phyloP scores from a whole-genome alignment of 2,329 filamentous ascomycete genomes.

The Pseudocercospora cruenta region DNA sequence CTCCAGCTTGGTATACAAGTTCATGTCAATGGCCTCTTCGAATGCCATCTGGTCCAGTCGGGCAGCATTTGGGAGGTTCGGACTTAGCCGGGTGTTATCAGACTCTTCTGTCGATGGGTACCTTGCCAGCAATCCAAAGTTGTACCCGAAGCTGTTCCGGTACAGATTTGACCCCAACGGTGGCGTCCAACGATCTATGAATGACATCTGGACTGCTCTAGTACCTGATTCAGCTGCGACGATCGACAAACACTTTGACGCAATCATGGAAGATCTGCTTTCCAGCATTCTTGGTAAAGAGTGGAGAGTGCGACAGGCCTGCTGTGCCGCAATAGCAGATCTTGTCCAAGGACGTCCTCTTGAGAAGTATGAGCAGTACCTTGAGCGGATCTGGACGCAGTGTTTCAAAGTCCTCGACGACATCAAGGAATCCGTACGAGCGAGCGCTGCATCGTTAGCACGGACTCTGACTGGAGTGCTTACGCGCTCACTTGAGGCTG shows the following conservation, averaged over 20 bases:
- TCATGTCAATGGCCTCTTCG: conserved; percentile 96
- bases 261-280: conserved; percentile 85
- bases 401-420: conserved; percentile 93
- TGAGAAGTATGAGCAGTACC: conserved; percentile 75
- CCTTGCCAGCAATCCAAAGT: conserved; percentile 80
- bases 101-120: conserved; percentile 73
- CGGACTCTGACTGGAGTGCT: conserved; percentile 82
- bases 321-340: conserved; percentile 86
- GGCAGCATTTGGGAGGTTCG: conserved; percentile 92
- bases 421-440: conserved; percentile 87
- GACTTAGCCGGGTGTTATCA: conserved; percentile 86
- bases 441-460: conserved; percentile 79
- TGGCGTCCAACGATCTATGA: conserved; percentile 93
- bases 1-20: conserved; percentile 93
- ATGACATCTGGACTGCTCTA: conserved; percentile 95
- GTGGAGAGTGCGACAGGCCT: conserved; percentile 91
- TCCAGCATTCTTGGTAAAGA: conserved; percentile 86
- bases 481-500: conserved; percentile 81
- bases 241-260: conserved; percentile 80
- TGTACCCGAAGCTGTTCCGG: conserved; percentile 92
- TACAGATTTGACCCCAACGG: conserved; percentile 95
- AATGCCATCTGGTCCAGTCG: conserved; percentile 97
- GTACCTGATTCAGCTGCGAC: conserved; percentile 82
- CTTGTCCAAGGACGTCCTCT: conserved; percentile 77
- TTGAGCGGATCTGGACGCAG: conserved; percentile 80